Conservation (phyloP, 2,329 filamentous ascomycete genomes). For the Venturia aucupariae region DNA sequence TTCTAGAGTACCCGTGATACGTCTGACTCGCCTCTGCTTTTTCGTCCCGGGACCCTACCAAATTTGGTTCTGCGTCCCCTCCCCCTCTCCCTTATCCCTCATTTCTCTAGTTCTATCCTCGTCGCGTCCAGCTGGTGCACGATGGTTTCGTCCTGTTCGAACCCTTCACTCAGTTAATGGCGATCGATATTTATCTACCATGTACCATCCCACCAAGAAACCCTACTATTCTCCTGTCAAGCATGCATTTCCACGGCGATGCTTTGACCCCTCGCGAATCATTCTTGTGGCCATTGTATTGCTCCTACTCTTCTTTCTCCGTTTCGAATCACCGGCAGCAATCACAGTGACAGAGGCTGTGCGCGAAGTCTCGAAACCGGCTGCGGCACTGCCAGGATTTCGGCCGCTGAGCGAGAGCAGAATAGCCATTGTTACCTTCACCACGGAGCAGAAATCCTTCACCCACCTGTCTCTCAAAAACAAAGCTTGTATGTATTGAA, state of each 20-base stretch:
- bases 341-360: neutral
- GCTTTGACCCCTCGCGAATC: neutral
- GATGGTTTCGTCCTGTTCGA: neutral
- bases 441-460: slow-evolving; percentile 29
- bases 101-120: neutral
- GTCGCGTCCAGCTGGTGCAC: neutral
- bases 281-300: neutral
- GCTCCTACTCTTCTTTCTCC: slow-evolving; percentile 12
- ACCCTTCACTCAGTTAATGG: neutral
- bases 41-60: neutral
- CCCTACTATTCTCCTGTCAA: slow-evolving; percentile 8
- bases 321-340: neutral
- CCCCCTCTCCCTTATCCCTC: neutral
- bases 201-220: neutral
- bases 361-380: neutral
- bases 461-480: slow-evolving; percentile 29
- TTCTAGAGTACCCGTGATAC: neutral
- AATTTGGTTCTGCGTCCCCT: neutral
- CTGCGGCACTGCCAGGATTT: neutral
- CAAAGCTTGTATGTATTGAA: slow-evolving; percentile 25
- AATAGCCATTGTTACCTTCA: slow-evolving; percentile 29
- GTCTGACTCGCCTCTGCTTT: neutral
- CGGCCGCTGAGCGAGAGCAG: slow-evolving; percentile 14
- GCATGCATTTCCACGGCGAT: slow-evolving; percentile 6
- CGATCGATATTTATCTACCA: neutral